Percentiles rank a stretch among this genome's conserved stretches.
Conservation (phyloP, 176 grass and related monocot species). For the Cenchrus americanus region DNA sequence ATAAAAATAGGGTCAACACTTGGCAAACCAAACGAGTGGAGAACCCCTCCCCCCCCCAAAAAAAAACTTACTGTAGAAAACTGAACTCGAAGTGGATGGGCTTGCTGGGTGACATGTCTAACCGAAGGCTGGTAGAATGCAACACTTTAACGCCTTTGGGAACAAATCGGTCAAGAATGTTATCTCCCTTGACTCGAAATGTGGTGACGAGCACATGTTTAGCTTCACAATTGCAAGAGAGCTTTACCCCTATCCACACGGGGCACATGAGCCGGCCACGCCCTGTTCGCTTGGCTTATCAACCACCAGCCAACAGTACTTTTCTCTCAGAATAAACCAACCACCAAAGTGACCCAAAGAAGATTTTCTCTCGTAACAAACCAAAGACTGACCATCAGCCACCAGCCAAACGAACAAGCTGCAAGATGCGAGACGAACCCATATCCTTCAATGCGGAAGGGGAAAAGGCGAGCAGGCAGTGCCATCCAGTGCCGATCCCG, state of each 20-base stretch:
- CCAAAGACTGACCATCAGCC: no score
- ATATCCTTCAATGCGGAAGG: neutral
- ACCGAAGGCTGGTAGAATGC: neutral
- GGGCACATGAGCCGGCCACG: neutral
- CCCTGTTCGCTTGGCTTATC: no score
- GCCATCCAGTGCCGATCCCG: neutral
- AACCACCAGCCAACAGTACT: no score
- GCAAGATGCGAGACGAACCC: neutral
- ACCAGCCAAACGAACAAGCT: no score
- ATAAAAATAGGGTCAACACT: neutral
- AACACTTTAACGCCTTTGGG: neutral
- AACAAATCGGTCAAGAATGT: neutral
- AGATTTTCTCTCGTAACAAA: no score
- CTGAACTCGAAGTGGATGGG: neutral
- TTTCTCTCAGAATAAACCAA: no score
- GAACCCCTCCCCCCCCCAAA: no score
- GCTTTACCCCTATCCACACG: neutral
- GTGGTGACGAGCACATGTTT: conserved; percentile 15
- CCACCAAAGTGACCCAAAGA: no score
- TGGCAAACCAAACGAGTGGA: neutral
- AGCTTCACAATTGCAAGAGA: neutral
- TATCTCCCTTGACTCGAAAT: conserved; percentile 9
- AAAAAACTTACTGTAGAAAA: conserved; percentile 6
- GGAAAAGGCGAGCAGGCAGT: neutral
- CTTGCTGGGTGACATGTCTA: neutral